Evolutionary conservation across 208 protist species (phyloP).

Genomic region (Trypanosoma mega): DNA sequence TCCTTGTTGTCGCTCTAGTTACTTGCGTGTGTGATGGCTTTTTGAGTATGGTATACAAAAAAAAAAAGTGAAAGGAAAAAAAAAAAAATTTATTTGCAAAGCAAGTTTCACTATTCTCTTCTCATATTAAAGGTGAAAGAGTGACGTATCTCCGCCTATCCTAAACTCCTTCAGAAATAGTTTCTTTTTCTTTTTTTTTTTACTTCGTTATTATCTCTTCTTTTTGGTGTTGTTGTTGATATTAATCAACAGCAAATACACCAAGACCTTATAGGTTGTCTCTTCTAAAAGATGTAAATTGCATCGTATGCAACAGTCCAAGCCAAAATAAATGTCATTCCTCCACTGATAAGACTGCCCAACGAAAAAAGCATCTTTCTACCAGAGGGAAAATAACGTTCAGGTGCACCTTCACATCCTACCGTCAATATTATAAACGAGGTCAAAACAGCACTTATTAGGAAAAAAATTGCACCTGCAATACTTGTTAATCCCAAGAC

Average conservation of each 20-base stretch:
- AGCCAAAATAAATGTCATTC: slow-evolving; percentile 81
- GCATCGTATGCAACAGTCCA: slow-evolving; percentile 89
- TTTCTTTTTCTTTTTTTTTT: no score
- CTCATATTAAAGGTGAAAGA: no score
- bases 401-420: slow-evolving; percentile 47
- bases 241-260: background rate
- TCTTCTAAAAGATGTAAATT: slow-evolving; percentile 85
- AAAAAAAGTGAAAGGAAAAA: slow-evolving; percentile 2
- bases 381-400: slow-evolving; percentile 78
- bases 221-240: slow-evolving; percentile 2
- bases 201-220: background rate
- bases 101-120: background rate
- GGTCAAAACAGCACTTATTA: slow-evolving; percentile 47
- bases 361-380: slow-evolving; percentile 66
- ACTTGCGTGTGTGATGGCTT: no score
- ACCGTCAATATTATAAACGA: slow-evolving; percentile 57
- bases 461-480: slow-evolving; percentile 68
- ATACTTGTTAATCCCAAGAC: slow-evolving; percentile 75
- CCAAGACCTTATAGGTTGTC: background rate
- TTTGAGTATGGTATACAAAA: background rate
- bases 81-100: background rate
- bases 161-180: no score
- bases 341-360: slow-evolving; percentile 52
- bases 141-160: no score
- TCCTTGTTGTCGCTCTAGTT: no score